A percentile compares a stretch with the other conserved stretches of the same genome.
Conservation (phyloP, 768 basidiomycete species). For the Russula lepida region DNA sequence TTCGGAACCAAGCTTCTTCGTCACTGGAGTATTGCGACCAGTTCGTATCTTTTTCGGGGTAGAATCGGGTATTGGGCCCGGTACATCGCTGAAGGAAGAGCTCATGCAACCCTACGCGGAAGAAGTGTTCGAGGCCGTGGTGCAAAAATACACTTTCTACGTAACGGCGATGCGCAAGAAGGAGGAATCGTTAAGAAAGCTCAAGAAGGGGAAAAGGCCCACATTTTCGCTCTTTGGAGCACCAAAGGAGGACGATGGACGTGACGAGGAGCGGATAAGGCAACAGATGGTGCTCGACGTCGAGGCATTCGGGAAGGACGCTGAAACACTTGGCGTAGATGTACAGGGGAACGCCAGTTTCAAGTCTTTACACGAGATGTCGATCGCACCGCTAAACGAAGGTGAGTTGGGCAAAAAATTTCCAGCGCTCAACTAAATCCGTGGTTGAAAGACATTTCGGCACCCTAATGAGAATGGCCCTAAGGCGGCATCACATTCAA, state of each 20-base stretch:
- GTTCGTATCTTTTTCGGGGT: slow-evolving; percentile 65
- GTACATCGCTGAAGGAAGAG: slow-evolving; percentile 46
- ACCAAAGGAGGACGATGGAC: slow-evolving; percentile 55
- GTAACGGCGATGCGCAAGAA: slow-evolving; percentile 84
- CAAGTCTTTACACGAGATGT: slow-evolving; percentile 49
- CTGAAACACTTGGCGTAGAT: slow-evolving; percentile 58
- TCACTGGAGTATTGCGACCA: slow-evolving; percentile 72
- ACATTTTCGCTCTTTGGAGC: slow-evolving; percentile 69
- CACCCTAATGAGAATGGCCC: background rate
- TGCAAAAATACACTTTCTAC: slow-evolving; percentile 62
- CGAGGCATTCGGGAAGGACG: slow-evolving; percentile 74
- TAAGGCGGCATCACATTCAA: background rate
- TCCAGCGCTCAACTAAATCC: background rate
- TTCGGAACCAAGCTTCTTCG: slow-evolving; percentile 79
- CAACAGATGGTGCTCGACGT: slow-evolving; percentile 84
- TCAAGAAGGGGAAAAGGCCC: slow-evolving; percentile 80
- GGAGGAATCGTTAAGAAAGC: slow-evolving; percentile 76
- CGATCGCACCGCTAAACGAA: slow-evolving; percentile 37
- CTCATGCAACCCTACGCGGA: slow-evolving; percentile 43
- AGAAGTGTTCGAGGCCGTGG: slow-evolving; percentile 64
- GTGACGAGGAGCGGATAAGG: slow-evolving; percentile 84
- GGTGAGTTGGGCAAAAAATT: slow-evolving; percentile 15
- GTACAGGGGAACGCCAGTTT: slow-evolving; percentile 45
- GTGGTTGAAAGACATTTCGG: background rate
- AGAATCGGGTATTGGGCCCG: slow-evolving; percentile 49